Conservation (phyloP, 129 eudicot genomes). For the Centaurea solstitialis region DNA sequence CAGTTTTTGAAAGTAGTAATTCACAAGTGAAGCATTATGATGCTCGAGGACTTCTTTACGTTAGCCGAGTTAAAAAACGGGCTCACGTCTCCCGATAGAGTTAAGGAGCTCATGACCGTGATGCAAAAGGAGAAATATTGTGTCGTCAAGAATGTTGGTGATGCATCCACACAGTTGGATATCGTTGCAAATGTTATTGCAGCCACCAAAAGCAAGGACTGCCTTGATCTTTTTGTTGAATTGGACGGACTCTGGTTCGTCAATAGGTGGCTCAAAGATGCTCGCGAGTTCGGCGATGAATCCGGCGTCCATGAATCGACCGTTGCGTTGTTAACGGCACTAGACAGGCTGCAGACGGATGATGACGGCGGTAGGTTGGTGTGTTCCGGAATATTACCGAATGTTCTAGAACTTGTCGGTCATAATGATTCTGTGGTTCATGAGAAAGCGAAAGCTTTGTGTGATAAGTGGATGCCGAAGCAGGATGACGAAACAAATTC, state of each 20-base stretch:
- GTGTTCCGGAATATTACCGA: slow-evolving; percentile 36
- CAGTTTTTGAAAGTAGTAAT: slow-evolving; percentile 18
- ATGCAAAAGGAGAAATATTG: slow-evolving; percentile 39
- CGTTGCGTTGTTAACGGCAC: slow-evolving; percentile 38
- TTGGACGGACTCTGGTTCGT: slow-evolving; percentile 52
- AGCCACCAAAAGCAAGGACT: slow-evolving; percentile 49
- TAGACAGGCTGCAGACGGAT: slow-evolving; percentile 38
- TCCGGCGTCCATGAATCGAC: slow-evolving; percentile 39
- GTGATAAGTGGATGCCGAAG: slow-evolving; percentile 43
- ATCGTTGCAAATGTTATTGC: slow-evolving; percentile 49
- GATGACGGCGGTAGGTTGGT: slow-evolving; percentile 27
- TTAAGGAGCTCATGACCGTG: slow-evolving; percentile 42
- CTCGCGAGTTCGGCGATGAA: slow-evolving; percentile 29
- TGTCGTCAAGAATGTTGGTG: slow-evolving; percentile 35
- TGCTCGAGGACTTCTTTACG: slow-evolving; percentile 63
- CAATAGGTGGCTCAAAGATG: slow-evolving; percentile 50
- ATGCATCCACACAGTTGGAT: slow-evolving; percentile 52
- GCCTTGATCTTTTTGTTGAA: slow-evolving; percentile 54
- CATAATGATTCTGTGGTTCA: slow-evolving; percentile 34
- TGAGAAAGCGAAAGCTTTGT: slow-evolving; percentile 42
- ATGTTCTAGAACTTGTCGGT: slow-evolving; percentile 40
- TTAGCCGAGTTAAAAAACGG: slow-evolving; percentile 61
- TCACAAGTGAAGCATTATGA: slow-evolving; percentile 30
- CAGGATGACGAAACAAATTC: background rate
- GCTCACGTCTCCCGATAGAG: slow-evolving; percentile 51